phyloP scores from a whole-genome alignment of 2,329 filamentous ascomycete genomes.

The Hypoxylon sp. region DNA sequence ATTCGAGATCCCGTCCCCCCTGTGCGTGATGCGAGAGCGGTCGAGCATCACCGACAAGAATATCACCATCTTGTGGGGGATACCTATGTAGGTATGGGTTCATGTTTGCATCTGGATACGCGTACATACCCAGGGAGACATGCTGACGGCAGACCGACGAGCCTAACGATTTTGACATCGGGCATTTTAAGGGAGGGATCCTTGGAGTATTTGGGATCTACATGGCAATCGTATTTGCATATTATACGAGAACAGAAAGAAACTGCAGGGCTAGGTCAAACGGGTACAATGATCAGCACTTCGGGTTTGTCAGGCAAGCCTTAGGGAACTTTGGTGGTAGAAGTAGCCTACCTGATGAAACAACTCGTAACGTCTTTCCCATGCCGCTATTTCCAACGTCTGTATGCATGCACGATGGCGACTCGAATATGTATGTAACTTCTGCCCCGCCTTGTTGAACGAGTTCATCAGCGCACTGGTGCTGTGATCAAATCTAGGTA shows the following conservation, averaged over 20 bases:
- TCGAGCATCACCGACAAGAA: constrained; percentile 6
- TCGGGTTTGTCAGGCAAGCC: background rate
- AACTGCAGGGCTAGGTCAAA: background rate
- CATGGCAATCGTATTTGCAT: constrained; percentile 18
- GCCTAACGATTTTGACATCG: constrained; percentile 19
- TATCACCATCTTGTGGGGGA: constrained; percentile 11
- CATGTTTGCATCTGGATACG: background rate
- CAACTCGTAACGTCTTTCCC: constrained; percentile 5
- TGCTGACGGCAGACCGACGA: constrained; percentile 3
- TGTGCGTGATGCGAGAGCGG: constrained; percentile 5
- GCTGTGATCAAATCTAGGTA: constrained; percentile 4
- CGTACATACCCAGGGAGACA: background rate
- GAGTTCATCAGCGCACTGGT: constrained; percentile 6
- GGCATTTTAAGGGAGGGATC: constrained; percentile 22
- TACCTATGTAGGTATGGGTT: no score
- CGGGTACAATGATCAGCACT: background rate
- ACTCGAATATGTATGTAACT: background rate
- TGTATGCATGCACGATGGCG: constrained; percentile 3
- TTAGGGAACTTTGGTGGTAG: background rate
- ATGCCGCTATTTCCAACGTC: constrained; percentile 6
- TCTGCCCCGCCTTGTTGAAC: constrained; percentile 6
- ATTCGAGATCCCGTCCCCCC: background rate
- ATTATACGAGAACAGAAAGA: background rate
- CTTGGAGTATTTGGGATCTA: constrained; percentile 26
- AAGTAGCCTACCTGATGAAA: background rate